Evolutionary conservation across 2,329 filamentous ascomycete genomes (phyloP).

Genomic region (Fusarium torreyae): DNA sequence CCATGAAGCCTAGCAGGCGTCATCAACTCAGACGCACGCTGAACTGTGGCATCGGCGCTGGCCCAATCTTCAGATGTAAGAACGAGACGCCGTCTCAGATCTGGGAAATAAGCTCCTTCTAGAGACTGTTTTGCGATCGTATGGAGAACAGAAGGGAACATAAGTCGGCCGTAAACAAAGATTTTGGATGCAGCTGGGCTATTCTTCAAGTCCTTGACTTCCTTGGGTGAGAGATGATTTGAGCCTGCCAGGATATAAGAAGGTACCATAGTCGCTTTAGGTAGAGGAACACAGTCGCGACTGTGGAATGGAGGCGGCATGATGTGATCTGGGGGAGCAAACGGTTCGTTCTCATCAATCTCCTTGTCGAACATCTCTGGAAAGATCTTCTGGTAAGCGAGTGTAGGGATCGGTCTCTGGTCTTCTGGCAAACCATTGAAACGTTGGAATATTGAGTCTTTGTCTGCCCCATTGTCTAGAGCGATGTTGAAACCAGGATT

Average conservation of each 20-base stretch:
- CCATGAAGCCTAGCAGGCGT: neutral
- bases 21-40: constrained; percentile 1
- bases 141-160: constrained; percentile 4
- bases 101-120: neutral
- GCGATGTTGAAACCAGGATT: neutral
- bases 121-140: neutral
- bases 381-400: too few relatives aligned
- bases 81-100: neutral
- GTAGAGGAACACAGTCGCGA: neutral
- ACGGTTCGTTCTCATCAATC: neutral
- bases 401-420: neutral
- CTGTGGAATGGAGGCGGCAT: neutral
- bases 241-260: neutral
- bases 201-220: neutral
- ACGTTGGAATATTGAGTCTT: neutral
- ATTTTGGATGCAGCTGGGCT: neutral
- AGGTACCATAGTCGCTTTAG: neutral
- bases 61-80: constrained; percentile 1
- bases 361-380: too few relatives aligned
- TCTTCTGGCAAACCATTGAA: neutral
- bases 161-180: neutral
- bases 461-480: neutral
- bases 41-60: neutral
- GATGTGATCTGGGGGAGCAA: neutral
- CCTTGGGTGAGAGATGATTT: too few relatives aligned